Base-by-base conservation (phyloP, 257 asterid genomes). In the Anisodus tanguticus region DNA sequence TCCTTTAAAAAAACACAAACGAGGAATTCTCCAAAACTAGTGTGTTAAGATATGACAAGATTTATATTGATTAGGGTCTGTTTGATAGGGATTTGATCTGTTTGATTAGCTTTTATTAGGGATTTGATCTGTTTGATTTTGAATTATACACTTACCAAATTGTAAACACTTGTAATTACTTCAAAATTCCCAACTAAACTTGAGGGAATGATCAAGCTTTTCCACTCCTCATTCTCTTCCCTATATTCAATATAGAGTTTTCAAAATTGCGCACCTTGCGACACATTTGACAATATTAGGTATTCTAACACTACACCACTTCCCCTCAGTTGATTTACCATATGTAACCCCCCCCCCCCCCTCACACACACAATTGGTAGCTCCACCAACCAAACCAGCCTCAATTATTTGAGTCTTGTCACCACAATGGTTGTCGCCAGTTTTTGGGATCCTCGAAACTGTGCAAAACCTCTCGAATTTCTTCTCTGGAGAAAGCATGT, bases 381-480 rank as follows among this genome's bases (percentile, higher is more conserved):
- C 9, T 71, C 79, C 79, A 43, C 16, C 79, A 70, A 70, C 79
- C 57, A 45, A 70, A 70, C 37, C 47, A 54, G 57, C n/a, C 58
- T 45, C 31, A 17, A 45, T 0, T 45, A 41, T 68, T 0, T 39
- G 55, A 69, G 55, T 69, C 79, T 70, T 70, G 16, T 70, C 58
- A 71, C 58, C 58, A 71, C 17, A 17, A 9, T 9, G 55, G 54
- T 71, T 71, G 79, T 71, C 1, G 5, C 53, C 79, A 43, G 10
- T 17, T 71, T 71, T 71, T 43, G 79, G n/a, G 79, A 71, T 71
- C 79, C 79, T 71, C 39, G 9, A 71, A 70, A 70, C 2, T 16
- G 35, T 12, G 35, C 22, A 41, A 71, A 4, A 45, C 79, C 79
- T 70, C 16, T 71, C 9, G 17, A n/a, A 71, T 45, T 71, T 45